Conservation (phyloP, 176 grass and related monocot genomes). For the Poa pratensis region DNA sequence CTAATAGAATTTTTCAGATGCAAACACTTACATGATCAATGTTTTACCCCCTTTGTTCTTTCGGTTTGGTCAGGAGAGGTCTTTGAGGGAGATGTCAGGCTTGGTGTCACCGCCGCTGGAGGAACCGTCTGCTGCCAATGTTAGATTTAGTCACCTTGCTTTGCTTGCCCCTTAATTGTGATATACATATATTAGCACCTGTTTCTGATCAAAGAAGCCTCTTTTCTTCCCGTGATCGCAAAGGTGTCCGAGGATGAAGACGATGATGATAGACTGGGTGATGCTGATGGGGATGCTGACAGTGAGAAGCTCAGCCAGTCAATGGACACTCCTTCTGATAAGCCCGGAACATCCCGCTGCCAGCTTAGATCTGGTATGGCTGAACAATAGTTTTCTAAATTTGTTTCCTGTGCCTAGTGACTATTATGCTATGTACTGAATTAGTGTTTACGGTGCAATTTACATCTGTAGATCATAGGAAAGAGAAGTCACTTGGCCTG, state of each 20-base stretch:
- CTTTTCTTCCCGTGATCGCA: constrained; percentile 13
- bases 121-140: constrained; percentile 44
- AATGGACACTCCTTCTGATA: constrained; percentile 40
- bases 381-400: neutral
- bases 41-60: neutral
- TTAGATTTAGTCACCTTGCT: constrained; percentile 1
- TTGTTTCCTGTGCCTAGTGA: neutral
- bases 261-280: constrained; percentile 59
- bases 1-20: neutral
- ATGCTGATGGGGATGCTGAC: constrained; percentile 54
- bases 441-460: neutral
- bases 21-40: neutral
- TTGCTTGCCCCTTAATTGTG: neutral
- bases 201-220: neutral
- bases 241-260: constrained; percentile 76
- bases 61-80: constrained; percentile 56
- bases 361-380: constrained; percentile 64
- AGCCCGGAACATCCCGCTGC: constrained; percentile 29
- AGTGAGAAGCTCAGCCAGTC: constrained; percentile 55
- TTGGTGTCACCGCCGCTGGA: constrained; percentile 29
- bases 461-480: constrained; percentile 62
- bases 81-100: constrained; percentile 47
- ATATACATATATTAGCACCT: neutral
- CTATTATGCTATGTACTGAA: neutral
- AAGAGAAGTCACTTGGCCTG: constrained; percentile 84